Conservation (phyloP, 805 yeast genomes). For the Metschnikowia continentalis region DNA sequence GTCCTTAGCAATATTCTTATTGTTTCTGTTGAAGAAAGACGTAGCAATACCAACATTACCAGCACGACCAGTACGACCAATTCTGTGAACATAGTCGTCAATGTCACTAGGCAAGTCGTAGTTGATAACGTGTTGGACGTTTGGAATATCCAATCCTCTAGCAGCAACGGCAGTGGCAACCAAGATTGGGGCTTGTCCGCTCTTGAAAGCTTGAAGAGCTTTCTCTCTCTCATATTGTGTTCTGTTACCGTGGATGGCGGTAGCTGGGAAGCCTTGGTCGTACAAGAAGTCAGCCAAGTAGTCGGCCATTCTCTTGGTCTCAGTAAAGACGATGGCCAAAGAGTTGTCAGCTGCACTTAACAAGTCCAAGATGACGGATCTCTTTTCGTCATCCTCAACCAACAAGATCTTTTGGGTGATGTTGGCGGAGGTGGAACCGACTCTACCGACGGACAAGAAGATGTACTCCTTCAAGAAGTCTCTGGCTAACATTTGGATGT, state of each 20-base stretch:
- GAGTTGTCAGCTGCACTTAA: conserved; percentile 73
- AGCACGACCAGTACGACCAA: conserved; percentile 99
- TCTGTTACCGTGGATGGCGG: conserved; percentile 99
- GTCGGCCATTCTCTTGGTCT: conserved; percentile 98
- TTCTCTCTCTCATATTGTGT: conserved; percentile 96
- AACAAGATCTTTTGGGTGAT: conserved; percentile 90
- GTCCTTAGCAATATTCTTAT: conserved; percentile 84
- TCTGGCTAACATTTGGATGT: conserved; percentile 93
- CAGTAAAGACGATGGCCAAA: conserved; percentile 91
- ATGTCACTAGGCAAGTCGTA: conserved; percentile 95
- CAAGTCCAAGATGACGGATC: conserved; percentile 83
- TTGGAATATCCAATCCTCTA: conserved; percentile 99
- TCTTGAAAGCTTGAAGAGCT: conserved; percentile 90
- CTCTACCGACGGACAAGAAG: conserved; percentile 96
- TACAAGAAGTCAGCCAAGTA: conserved; percentile 87
- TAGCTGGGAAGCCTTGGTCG: conserved; percentile 88
- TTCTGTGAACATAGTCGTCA: conserved; percentile 98
- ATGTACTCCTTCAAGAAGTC: conserved; percentile 95
- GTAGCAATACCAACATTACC: conserved; percentile 99
- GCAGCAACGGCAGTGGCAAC: conserved; percentile 99
- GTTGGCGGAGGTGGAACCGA: conserved; percentile 98
- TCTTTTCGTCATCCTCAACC: conserved; percentile 92
- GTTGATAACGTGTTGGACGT: conserved; percentile 96
- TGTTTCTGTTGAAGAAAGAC: conserved; percentile 96
- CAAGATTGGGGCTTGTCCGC: conserved; percentile 87